Conservation (phyloP, 2,329 filamentous ascomycete species). For the Neonectria ditissima region DNA sequence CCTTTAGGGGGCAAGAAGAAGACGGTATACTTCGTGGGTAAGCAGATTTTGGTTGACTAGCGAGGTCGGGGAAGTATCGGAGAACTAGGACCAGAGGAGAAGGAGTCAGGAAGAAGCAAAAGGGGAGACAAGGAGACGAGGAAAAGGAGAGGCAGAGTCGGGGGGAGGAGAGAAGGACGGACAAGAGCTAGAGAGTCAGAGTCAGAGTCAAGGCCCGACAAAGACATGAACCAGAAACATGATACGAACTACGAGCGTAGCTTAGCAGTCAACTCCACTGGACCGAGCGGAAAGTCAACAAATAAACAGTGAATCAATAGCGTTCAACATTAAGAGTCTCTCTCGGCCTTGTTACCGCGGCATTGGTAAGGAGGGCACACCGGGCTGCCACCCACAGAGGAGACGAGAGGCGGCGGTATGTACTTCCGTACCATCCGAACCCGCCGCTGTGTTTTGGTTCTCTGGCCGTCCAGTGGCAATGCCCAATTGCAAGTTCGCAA, state of each 20-base stretch:
- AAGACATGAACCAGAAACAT: background rate
- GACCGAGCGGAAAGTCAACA: background rate
- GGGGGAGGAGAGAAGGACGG: background rate
- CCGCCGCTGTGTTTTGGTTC: background rate
- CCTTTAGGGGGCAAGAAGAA: conserved; percentile 6
- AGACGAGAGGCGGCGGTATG: background rate
- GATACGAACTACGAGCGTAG: background rate
- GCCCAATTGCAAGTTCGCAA: background rate
- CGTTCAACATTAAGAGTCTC: conserved; percentile 13
- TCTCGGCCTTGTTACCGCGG: conserved; percentile 14
- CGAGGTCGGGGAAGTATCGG: conserved; percentile 15
- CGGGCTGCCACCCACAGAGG: background rate
- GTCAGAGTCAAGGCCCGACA: background rate
- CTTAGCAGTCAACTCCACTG: background rate
- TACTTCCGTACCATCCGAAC: conserved; percentile 8
- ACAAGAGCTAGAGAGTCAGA: background rate
- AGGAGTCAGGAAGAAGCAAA: conserved; percentile 2
- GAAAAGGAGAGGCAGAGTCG: background rate
- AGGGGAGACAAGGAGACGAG: too few species aligned
- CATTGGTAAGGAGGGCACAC: conserved; percentile 19
- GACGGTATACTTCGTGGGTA: conserved; percentile 12
- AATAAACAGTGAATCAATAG: conserved; percentile 7
- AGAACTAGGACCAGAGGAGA: conserved; percentile 1
- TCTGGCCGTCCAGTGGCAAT: background rate
- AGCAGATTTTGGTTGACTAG: background rate